A percentile compares a stretch with the other conserved stretches of the same genome.
phyloP scores from a whole-genome alignment of 1,139 yeast species.

The Pneumocystis wakefieldiae region DNA sequence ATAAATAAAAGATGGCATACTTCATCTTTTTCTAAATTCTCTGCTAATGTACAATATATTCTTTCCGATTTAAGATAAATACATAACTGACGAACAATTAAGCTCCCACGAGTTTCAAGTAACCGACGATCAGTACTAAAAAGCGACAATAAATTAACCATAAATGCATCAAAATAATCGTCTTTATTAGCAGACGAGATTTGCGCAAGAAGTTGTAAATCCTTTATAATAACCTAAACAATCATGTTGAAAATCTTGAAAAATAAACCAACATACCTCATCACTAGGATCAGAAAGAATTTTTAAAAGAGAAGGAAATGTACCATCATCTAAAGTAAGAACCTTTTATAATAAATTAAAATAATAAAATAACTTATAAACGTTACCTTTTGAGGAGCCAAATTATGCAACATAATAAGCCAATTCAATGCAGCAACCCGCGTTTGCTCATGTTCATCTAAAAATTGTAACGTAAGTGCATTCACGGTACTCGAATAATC shows the following conservation, averaged over 20 bases:
- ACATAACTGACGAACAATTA: slow-evolving; percentile 73
- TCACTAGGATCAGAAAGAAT: slow-evolving; percentile 79
- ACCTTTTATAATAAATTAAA: slow-evolving; percentile 22
- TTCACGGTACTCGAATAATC: slow-evolving; percentile 46
- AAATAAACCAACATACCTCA: slow-evolving; percentile 21
- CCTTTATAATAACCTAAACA: slow-evolving; percentile 51
- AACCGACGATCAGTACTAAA: slow-evolving; percentile 54
- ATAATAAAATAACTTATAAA: not conserved
- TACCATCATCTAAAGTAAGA: slow-evolving; percentile 45
- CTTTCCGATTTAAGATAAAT: slow-evolving; percentile 68
- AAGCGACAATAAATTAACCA: slow-evolving; percentile 52
- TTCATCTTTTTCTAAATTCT: slow-evolving; percentile 48
- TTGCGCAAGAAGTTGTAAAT: slow-evolving; percentile 60
- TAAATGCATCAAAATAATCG: slow-evolving; percentile 59
- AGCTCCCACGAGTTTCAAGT: slow-evolving; percentile 61
- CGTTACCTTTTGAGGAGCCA: slow-evolving; percentile 26
- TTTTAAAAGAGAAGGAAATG: slow-evolving; percentile 62
- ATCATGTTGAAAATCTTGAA: not conserved
- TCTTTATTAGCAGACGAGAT: slow-evolving; percentile 68
- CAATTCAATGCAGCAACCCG: slow-evolving; percentile 79
- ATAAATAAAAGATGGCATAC: slow-evolving; percentile 10
- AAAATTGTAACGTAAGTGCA: slow-evolving; percentile 44
- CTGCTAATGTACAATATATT: slow-evolving; percentile 67
- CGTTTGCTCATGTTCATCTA: slow-evolving; percentile 64
- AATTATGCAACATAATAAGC: slow-evolving; percentile 69